Evolutionary conservation across 164 flowering plant genomes (phyloP), one percentile per base, ranked within the genome.

Genomic region (Nelumbo lutea): DNA sequence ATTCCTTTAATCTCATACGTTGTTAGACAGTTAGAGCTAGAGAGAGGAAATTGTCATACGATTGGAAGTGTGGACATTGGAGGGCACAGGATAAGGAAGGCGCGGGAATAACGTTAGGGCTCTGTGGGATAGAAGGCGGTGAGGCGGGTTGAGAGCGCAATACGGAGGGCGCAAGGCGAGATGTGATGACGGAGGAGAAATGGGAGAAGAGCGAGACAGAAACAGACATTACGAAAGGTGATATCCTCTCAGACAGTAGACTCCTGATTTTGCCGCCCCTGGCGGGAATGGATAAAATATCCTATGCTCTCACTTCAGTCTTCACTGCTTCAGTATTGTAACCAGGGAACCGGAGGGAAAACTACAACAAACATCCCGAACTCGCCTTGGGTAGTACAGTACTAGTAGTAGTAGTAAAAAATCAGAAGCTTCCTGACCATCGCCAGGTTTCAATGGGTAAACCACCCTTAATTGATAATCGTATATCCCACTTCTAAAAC

Each of bases 1-100:
- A 13, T 13, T 44, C 5, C 53, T 8, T 14, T 2, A 11, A 39
- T 52, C 42, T n/a, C 3, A 41, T 6, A 50, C 15, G 47, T 6
- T 44, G 68, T 9, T 8, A 9, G 11, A 2, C 43, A 45, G 60
- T 42, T n/a, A 48, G 27, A 52, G n/a, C 62, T 66, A 56, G 11
- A 39, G 9, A 6, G 48, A 15, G 48, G 10, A 66, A 11, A 59
- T 69, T 63, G 59, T 47, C 81, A 59, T 83, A 93, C 98, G 93
- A 77, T 70, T 93, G 74, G 83, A 93, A 93, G 78, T 93, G 98
- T 45, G 79, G 86, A 79, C 98, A 93, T 59, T 88, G 85, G 67
- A 93, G 93, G 38, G 94, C 86, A 82, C 87, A 82, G 15, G 78
- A 70, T 45, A 76, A 73, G 45, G 91, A 77, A 41, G 86, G 72